Evolutionary conservation across 192 early-diverging fungal genomes (phyloP).

Genomic region (Backusella circina): DNA sequence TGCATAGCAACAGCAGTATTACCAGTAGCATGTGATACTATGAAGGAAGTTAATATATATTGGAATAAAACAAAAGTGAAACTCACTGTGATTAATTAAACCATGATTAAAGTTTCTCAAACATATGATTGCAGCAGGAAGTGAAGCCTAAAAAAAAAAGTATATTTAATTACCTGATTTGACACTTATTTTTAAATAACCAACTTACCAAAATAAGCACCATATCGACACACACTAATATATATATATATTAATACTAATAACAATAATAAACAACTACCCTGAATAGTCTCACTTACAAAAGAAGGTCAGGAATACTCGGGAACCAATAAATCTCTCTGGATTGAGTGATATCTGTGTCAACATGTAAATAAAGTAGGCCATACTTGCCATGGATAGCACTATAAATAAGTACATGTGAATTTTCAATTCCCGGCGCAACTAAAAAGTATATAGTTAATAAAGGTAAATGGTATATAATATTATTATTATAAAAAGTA

Average conservation of each 20-base stretch:
- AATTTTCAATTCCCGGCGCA: conserved; percentile 46
- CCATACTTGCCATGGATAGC: conserved; percentile 59
- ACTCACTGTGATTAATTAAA: conserved; percentile 63
- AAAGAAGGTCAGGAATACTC: conserved; percentile 52
- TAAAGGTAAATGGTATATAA: background rate
- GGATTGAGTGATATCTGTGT: conserved; percentile 51
- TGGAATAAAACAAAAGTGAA: background rate
- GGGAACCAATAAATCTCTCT: conserved; percentile 41
- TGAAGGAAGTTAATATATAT: background rate
- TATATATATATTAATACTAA: background rate
- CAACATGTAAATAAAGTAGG: conserved; percentile 67
- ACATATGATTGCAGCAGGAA: conserved; percentile 54
- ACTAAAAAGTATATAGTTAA: conserved; percentile 31
- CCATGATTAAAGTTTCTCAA: conserved; percentile 69
- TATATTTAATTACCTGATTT: background rate
- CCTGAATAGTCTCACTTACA: conserved; percentile 35
- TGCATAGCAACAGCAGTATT: conserved; percentile 20
- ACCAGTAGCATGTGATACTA: conserved; percentile 29
- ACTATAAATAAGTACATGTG: conserved; percentile 59
- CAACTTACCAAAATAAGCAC: conserved; percentile 39
- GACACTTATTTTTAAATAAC: conserved; percentile 9
- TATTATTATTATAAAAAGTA: no score
- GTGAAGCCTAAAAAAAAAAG: conserved; percentile 30
- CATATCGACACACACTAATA: conserved; percentile 45
- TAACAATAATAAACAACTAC: background rate